phyloP scores from a whole-genome alignment of 495 filamentous ascomycete genomes.

The Penicillium antarcticum region DNA sequence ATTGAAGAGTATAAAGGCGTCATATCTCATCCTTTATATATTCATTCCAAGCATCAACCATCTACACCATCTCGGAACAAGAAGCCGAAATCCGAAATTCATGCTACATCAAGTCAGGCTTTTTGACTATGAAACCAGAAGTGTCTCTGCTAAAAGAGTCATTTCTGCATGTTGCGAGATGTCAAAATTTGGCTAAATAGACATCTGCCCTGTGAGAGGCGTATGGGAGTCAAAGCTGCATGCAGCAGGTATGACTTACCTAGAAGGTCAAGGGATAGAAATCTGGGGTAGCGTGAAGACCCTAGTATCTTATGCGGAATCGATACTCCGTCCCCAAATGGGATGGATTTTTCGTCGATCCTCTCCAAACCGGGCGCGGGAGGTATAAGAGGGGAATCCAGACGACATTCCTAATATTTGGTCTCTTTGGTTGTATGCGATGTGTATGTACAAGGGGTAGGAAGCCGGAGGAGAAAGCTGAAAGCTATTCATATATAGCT shows the following conservation, averaged over 20 bases:
- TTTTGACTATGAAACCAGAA: background rate
- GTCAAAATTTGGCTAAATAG: background rate
- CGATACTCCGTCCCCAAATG: slow-evolving; percentile 14
- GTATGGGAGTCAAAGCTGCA: background rate
- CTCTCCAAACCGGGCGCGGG: slow-evolving; percentile 4
- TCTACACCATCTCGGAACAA: background rate
- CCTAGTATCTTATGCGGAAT: slow-evolving; percentile 10
- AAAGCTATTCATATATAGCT: too few relatives aligned
- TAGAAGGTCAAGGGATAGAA: slow-evolving; percentile 2
- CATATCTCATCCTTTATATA: too few relatives aligned
- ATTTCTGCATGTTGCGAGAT: background rate
- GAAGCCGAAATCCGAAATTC: background rate
- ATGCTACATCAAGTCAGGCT: background rate
- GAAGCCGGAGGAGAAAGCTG: too few relatives aligned
- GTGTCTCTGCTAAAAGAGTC: background rate
- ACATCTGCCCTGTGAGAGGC: background rate
- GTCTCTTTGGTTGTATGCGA: too few relatives aligned
- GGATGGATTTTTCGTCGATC: slow-evolving; percentile 12
- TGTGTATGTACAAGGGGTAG: too few relatives aligned
- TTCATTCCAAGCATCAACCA: too few relatives aligned
- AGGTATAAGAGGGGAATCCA: background rate
- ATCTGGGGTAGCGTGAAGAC: background rate
- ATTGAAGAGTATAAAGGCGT: too few relatives aligned
- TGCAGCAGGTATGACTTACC: background rate
- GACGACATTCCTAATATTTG: too few relatives aligned